Percentiles rank a stretch among this genome's conserved stretches.
phyloP scores from a whole-genome alignment of 2,329 filamentous ascomycete species.

The Orbilia brochopaga region DNA sequence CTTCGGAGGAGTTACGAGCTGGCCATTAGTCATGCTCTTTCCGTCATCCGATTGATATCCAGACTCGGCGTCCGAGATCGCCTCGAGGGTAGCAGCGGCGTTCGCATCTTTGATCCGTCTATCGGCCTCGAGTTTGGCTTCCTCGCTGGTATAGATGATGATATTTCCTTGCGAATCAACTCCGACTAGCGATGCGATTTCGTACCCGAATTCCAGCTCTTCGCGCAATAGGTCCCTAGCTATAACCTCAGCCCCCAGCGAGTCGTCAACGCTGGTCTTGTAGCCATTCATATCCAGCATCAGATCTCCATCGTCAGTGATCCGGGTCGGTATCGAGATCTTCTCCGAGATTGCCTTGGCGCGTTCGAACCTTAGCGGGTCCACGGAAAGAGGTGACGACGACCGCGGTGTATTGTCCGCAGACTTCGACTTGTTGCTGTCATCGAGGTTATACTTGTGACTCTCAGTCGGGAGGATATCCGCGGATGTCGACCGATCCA shows the following conservation, averaged over 20 bases:
- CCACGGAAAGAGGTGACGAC: conserved; percentile 71
- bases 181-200: conserved; percentile 92
- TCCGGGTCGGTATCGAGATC: conserved; percentile 82
- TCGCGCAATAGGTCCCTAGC: conserved; percentile 90
- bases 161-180: conserved; percentile 94
- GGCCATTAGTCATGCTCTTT: conserved; percentile 68
- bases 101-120: conserved; percentile 46
- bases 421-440: conserved; percentile 50
- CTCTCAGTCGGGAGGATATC: conserved; percentile 61
- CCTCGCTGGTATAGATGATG: conserved; percentile 99
- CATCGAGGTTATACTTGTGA: conserved; percentile 56
- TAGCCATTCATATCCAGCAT: conserved; percentile 99
- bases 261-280: conserved; percentile 91
- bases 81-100: conserved; percentile 69
- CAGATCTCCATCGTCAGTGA: conserved; percentile 90
- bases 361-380: conserved; percentile 76
- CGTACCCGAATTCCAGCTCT: conserved; percentile 91
- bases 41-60: conserved; percentile 91
- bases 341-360: conserved; percentile 85
- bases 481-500: conserved; percentile 65
- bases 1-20: conserved; percentile 63
- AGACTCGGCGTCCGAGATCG: conserved; percentile 76
- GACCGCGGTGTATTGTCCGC: conserved; percentile 62
- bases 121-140: conserved; percentile 75
- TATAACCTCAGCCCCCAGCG: conserved; percentile 87